Base-by-base conservation (phyloP, 352 stramenopile genomes). In the Phytophthora crassamura region DNA sequence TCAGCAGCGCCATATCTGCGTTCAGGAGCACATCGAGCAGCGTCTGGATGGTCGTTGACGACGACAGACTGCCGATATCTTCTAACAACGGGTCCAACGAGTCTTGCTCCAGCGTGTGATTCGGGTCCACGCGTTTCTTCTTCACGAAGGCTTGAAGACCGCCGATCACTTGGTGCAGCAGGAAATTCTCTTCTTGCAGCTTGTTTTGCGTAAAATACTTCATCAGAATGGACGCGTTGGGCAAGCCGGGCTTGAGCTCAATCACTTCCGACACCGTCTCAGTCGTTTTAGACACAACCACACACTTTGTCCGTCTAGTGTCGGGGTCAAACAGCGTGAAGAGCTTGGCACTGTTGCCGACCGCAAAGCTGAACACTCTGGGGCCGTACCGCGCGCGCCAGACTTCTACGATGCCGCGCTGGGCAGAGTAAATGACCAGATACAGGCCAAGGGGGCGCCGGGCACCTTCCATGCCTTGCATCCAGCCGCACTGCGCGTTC, bases 141-240 rank as follows among this genome's bases (percentile, higher is more conserved):
- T 89, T 91, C 18, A 85, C 83, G 35, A 83, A 90, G n/a, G 80
- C 73, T 52, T 90, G 84, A 12, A 95, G 72, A 3, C 74, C 72
- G 7, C 82, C 82, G 22, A 92, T 86, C 10, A 95, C 74, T 59
- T 95, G 87, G 20, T 95, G 85, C 46, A 95, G 57, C 30, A 92
- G 49, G 43, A 93, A 95, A n/a, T 89, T 90, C 46, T 95, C 87
- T 55, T 95, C 85, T 68, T 95, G 85, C 9, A 91, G 78, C 43
- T 91, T 92, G 57, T 93, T 93, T 48, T 95, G 80, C 8, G 82
- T 89, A 49, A 94, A 93, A 64, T 95, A 95, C 48, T 91, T 91
- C 63, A 92, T 78, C 67, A 94, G 55, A 36, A 86, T 87, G 4
- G 80, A 75, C 28, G 76, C 61, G 47, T 86, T 91, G 12, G 82